These are phyloP conservation scores for Pestalotiopsis sp. DNA, from an alignment of 2,329 filamentous ascomycete species.

Conservation along the genomic window DNA sequence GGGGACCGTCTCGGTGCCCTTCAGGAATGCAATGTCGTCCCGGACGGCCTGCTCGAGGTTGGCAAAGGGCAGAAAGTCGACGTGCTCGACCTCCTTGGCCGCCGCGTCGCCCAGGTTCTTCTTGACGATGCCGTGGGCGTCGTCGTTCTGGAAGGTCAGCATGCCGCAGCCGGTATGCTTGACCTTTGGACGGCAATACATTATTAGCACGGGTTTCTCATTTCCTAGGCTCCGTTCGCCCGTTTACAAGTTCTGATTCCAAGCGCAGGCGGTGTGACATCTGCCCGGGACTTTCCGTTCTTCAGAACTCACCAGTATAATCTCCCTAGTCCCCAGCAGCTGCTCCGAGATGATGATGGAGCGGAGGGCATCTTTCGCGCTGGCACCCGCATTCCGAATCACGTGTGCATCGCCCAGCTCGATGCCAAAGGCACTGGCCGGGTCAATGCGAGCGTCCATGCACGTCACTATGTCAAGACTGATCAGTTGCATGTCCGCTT, in stretches of 20 bases:
- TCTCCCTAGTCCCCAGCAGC: conserved; percentile 74
- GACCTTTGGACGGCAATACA: conserved; percentile 33
- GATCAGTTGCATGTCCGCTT: not conserved
- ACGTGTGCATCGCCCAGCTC: conserved; percentile 77
- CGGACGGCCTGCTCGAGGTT: conserved; percentile 66
- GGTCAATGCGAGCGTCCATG: conserved; percentile 79
- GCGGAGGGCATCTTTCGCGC: conserved; percentile 69
- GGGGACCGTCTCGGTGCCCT: conserved; percentile 51
- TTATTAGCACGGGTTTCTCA: not conserved
- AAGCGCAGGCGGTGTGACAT: too few relatives aligned
- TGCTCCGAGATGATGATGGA: conserved; percentile 80
- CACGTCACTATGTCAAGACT: too few relatives aligned
- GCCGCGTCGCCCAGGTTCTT: conserved; percentile 59
- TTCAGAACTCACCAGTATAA: conserved; percentile 54
- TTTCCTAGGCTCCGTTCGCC: too few relatives aligned
- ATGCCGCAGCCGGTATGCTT: conserved; percentile 78
- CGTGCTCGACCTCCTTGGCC: conserved; percentile 40
- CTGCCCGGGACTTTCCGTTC: not conserved
- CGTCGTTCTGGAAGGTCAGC: conserved; percentile 67
- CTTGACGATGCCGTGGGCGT: conserved; percentile 56
- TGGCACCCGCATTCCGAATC: conserved; percentile 73
- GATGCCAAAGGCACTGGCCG: conserved; percentile 70
- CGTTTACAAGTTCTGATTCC: too few relatives aligned
- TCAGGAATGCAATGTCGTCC: conserved; percentile 68
- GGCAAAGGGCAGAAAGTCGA: conserved; percentile 69